These are phyloP conservation scores for Cupressus sempervirens DNA, from an alignment of 75 land plant genomes.

Conservation along the genomic window DNA sequence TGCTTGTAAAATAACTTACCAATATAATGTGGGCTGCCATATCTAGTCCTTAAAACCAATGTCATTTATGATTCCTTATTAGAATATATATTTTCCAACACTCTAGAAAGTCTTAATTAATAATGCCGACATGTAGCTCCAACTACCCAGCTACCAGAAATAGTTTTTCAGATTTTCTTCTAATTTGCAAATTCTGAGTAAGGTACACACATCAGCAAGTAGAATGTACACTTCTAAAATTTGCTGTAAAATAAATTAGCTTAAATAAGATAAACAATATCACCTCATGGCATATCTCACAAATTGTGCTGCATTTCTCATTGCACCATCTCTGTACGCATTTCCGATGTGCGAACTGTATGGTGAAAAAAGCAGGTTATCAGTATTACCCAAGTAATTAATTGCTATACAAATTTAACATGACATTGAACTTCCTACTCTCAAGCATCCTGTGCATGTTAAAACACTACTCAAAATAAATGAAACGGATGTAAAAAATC, in stretches of 20 bases:
- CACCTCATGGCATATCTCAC: slow-evolving; percentile 84
- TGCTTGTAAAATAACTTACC: neutral
- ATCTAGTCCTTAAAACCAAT: neutral
- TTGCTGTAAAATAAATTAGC: neutral
- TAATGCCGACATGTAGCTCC: neutral
- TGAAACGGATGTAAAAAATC: neutral
- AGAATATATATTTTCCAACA: neutral
- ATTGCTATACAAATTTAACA: neutral
- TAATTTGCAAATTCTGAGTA: neutral
- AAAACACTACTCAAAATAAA: neutral
- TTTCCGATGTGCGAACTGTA: slow-evolving; percentile 79
- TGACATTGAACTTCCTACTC: neutral
- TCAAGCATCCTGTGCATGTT: neutral
- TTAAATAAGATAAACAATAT: slow-evolving; percentile 1
- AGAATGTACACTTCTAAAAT: neutral
- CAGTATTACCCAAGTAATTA: neutral
- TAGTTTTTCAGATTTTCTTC: neutral
- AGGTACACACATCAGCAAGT: neutral
- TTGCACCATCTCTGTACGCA: slow-evolving; percentile 88
- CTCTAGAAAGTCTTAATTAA: neutral
- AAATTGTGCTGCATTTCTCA: slow-evolving; percentile 70
- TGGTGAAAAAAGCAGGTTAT: slow-evolving; percentile 1
- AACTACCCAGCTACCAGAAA: neutral
- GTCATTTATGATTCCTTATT: neutral
- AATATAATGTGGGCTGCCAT: neutral